Percentiles rank a stretch among this genome's conserved stretches.
These are phyloP conservation scores for Bryum argenteum DNA, from an alignment of 225 moss, liverwort and hornwort species.

Conservation along the genomic window DNA sequence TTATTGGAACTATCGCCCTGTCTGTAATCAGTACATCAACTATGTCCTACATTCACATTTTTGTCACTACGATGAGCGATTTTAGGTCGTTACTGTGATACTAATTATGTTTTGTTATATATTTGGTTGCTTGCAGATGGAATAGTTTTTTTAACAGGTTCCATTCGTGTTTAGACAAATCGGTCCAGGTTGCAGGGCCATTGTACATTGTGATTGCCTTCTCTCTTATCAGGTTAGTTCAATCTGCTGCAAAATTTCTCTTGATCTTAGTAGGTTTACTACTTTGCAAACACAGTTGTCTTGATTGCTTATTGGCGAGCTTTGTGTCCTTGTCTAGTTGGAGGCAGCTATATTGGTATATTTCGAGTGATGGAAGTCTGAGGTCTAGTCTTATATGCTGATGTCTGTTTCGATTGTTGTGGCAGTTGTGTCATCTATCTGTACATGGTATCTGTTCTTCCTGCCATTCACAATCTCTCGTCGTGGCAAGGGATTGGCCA, in stretches of 20 bases:
- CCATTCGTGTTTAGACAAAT: constrained; percentile 63
- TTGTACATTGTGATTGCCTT: constrained; percentile 80
- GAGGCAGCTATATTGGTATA: not conserved
- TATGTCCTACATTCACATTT: not conserved
- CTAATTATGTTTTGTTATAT: not conserved
- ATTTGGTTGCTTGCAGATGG: constrained; percentile 61
- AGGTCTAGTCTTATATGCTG: constrained; percentile 6
- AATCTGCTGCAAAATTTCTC: constrained; percentile 12
- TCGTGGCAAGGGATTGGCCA: constrained; percentile 69
- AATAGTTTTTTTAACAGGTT: constrained; percentile 50
- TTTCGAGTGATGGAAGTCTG: not conserved
- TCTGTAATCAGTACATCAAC: constrained; percentile 12
- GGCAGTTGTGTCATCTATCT: constrained; percentile 76
- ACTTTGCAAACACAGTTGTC: not conserved
- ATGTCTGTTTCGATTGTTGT: constrained; percentile 30
- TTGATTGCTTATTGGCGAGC: constrained; percentile 13
- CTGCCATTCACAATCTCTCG: constrained; percentile 61
- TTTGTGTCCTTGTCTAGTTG: constrained; percentile 19
- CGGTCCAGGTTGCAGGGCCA: constrained; percentile 76
- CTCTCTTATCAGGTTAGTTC: constrained; percentile 66
- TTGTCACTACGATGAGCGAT: not conserved
- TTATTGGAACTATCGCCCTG: not conserved
- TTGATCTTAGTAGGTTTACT: constrained; percentile 12
- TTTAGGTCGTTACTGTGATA: constrained; percentile 18
- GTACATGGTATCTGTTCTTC: constrained; percentile 71